These are phyloP conservation scores for Hypoxylon sp. DNA, from an alignment of 2,329 filamentous ascomycete genomes.

Conservation along the genomic window DNA sequence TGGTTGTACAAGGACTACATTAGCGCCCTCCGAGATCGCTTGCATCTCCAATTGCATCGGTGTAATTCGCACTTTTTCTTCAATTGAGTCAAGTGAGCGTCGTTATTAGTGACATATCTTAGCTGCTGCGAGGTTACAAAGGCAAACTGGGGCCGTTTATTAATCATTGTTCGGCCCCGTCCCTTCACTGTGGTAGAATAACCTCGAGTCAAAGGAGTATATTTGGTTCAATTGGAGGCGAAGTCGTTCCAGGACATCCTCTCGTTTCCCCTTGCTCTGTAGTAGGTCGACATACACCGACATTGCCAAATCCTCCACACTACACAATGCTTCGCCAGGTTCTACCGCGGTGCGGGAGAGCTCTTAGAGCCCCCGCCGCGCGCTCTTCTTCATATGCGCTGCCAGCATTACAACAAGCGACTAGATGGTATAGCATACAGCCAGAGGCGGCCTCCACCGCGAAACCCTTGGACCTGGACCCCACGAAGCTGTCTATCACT, in stretches of 20 bases:
- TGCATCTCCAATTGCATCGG: conserved; percentile 21
- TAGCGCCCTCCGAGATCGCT: conserved; percentile 48
- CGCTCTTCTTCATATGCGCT: conserved; percentile 54
- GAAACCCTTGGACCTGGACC: conserved; percentile 78
- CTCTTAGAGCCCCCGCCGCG: conserved; percentile 52
- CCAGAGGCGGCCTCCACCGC: conserved; percentile 64
- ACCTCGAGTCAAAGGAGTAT: conserved; percentile 25
- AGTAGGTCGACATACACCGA: conserved; percentile 3
- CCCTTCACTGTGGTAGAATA: conserved; percentile 26
- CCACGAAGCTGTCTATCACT: conserved; percentile 80
- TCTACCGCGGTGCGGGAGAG: conserved; percentile 59
- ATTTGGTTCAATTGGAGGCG: conserved; percentile 27
- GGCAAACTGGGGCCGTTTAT: conserved; percentile 37
- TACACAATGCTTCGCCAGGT: conserved; percentile 63
- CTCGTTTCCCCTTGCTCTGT: conserved; percentile 8
- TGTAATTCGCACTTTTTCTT: conserved; percentile 35
- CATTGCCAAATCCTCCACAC: conserved; percentile 3
- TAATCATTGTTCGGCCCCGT: conserved; percentile 30
- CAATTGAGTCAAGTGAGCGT: conserved; percentile 31
- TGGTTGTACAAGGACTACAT: conserved; percentile 10
- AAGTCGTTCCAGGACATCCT: conserved; percentile 3
- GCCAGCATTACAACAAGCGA: conserved; percentile 51
- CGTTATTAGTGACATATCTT: conserved; percentile 12
- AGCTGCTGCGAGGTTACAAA: conserved; percentile 21
- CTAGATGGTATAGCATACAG: conserved; percentile 68